These are phyloP conservation scores for Tylopilus orsonianus DNA, from an alignment of 1,284 basidiomycete species.

Conservation along the genomic window DNA sequence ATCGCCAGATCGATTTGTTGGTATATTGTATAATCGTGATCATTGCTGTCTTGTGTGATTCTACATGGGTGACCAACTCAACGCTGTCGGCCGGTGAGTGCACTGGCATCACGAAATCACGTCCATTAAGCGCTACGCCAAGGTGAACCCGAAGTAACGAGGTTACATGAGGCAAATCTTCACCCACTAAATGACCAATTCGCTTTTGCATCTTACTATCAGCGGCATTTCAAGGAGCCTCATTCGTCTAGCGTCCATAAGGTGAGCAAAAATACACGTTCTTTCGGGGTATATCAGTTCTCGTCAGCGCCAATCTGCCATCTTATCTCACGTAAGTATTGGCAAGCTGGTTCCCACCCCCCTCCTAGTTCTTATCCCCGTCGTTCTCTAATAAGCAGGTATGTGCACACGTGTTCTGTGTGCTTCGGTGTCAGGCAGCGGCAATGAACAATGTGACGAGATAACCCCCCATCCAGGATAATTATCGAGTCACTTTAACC, in stretches of 20 bases:
- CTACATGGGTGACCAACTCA: conserved; percentile 1
- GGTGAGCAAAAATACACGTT: neutral
- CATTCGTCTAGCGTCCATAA: neutral
- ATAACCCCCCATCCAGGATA: conserved; percentile 15
- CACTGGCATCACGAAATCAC: neutral
- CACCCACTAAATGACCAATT: neutral
- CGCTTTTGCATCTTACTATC: conserved; percentile 1
- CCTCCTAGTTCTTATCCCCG: conserved; percentile 12
- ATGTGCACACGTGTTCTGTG: conserved; percentile 22
- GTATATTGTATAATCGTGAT: neutral
- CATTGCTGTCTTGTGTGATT: neutral
- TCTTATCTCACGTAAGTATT: conserved; percentile 24
- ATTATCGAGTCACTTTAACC: conserved; percentile 14
- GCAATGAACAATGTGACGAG: conserved; percentile 18
- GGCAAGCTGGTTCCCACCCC: conserved; percentile 23
- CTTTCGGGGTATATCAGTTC: conserved; percentile 10
- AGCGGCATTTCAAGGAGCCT: neutral
- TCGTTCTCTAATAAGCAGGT: conserved; percentile 18
- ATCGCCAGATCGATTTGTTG: neutral
- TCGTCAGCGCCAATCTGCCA: conserved; percentile 17
- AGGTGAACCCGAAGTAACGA: no score
- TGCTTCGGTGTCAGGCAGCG: conserved; percentile 18
- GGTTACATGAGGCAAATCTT: no score
- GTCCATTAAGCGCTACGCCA: no score
- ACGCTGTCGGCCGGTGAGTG: neutral